These are phyloP conservation scores for Populus nigra DNA, from an alignment of 345 rosid species.

Conservation along the genomic window DNA sequence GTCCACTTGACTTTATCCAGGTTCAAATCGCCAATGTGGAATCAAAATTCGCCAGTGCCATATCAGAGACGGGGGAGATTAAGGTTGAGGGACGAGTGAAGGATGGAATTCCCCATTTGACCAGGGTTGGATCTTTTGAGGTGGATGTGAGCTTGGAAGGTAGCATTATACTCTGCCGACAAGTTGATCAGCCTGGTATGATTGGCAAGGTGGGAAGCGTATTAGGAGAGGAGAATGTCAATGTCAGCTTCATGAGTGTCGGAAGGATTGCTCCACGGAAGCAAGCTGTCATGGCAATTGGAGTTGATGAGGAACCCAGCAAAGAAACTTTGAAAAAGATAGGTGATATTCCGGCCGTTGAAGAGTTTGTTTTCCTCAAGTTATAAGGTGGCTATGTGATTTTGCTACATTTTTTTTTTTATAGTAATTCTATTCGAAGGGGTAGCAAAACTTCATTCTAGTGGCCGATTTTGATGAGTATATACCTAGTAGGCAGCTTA, in stretches of 20 bases:
- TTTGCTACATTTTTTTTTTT: too few relatives aligned
- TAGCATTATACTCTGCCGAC: slow-evolving; percentile 29
- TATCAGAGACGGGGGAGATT: slow-evolving; percentile 24
- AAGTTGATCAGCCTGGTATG: slow-evolving; percentile 33
- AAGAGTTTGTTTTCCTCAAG: slow-evolving; percentile 30
- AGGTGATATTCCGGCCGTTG: slow-evolving; percentile 25
- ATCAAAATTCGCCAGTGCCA: slow-evolving; percentile 31
- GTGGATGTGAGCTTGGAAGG: slow-evolving; percentile 37
- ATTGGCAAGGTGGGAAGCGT: slow-evolving; percentile 31
- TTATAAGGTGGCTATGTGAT: slow-evolving; percentile 8
- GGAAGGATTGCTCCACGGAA: slow-evolving; percentile 29
- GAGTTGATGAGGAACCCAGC: slow-evolving; percentile 27
- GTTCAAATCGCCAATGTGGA: slow-evolving; percentile 29
- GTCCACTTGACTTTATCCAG: slow-evolving; percentile 25
- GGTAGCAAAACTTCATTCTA: slow-evolving; percentile 9
- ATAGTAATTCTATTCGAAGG: background rate
- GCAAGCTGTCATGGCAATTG: slow-evolving; percentile 36
- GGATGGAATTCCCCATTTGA: slow-evolving; percentile 31
- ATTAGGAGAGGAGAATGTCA: slow-evolving; percentile 25
- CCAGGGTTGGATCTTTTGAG: slow-evolving; percentile 27
- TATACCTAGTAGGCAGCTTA: slow-evolving; percentile 12
- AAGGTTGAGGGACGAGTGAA: slow-evolving; percentile 30
- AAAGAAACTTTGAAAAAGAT: slow-evolving; percentile 21
- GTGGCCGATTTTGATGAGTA: slow-evolving; percentile 29
- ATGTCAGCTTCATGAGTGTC: slow-evolving; percentile 34